These are phyloP conservation scores for Fulvia fulva DNA, from an alignment of 2,329 filamentous ascomycete species.

Conservation along the genomic window DNA sequence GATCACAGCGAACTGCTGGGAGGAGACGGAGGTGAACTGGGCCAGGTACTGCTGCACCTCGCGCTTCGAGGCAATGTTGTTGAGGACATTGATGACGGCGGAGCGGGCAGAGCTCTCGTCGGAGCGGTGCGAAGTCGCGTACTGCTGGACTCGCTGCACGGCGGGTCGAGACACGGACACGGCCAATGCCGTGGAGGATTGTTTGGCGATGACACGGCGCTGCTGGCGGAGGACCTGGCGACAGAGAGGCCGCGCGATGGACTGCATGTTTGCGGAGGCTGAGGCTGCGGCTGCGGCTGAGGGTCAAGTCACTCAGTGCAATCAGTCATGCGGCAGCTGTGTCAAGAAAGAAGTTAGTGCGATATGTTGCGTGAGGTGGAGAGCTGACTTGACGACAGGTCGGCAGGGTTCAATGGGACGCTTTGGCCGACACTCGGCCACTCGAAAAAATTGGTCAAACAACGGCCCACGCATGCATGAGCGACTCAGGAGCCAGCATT, in stretches of 20 bases:
- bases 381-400: neutral
- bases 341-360: neutral
- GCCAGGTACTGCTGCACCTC: slow-evolving; percentile 97
- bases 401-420: too few species aligned
- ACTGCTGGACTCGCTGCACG: slow-evolving; percentile 7
- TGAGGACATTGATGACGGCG: slow-evolving; percentile 84
- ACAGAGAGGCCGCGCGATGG: slow-evolving; percentile 12
- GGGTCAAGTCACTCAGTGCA: neutral
- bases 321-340: slow-evolving; percentile 9
- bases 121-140: slow-evolving; percentile 24
- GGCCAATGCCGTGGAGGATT: slow-evolving; percentile 36
- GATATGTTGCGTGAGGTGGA: too few species aligned
- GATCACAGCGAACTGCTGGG: slow-evolving; percentile 96
- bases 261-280: slow-evolving; percentile 13
- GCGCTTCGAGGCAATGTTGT: slow-evolving; percentile 92
- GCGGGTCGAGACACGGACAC: slow-evolving; percentile 9
- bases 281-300: neutral
- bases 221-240: slow-evolving; percentile 9
- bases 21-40: slow-evolving; percentile 93
- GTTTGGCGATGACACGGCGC: slow-evolving; percentile 5
- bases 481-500: too few species aligned
- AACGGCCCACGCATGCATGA: too few species aligned
- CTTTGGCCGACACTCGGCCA: too few species aligned
- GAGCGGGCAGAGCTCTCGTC: slow-evolving; percentile 63
- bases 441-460: too few species aligned